A percentile compares a stretch with the other conserved stretches of the same genome.
Conservation (phyloP, 139 green algal genomes). For the Haematococcus lacustris region DNA sequence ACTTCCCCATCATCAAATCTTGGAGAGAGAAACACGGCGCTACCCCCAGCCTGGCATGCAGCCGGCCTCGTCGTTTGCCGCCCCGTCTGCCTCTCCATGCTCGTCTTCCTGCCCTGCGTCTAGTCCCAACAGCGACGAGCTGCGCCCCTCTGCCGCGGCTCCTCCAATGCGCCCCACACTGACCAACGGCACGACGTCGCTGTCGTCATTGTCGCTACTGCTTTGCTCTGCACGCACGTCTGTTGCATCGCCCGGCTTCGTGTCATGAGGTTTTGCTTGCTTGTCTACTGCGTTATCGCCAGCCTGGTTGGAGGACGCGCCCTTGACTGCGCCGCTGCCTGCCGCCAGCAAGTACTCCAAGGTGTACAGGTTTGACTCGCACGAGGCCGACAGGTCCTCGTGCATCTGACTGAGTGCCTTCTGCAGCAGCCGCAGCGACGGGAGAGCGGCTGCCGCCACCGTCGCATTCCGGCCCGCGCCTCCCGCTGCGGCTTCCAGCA, state of each 20-base stretch:
- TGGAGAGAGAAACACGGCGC: too few species aligned
- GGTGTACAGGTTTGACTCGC: conserved; percentile 68
- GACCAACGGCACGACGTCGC: background rate
- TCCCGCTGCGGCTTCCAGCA: conserved; percentile 29
- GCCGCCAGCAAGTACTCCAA: conserved; percentile 62
- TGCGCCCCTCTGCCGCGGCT: too few species aligned
- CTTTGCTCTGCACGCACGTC: background rate
- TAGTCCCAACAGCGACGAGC: too few species aligned
- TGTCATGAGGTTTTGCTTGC: background rate
- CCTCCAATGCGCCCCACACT: background rate
- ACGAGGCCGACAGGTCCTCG: conserved; percentile 50
- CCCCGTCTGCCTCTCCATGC: too few species aligned
- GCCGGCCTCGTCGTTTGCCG: too few species aligned
- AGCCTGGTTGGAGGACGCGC: background rate
- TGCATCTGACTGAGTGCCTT: conserved; percentile 50
- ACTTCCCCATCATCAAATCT: too few species aligned
- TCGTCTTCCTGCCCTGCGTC: too few species aligned
- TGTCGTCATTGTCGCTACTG: background rate
- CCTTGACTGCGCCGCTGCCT: background rate
- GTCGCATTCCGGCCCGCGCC: conserved; percentile 10
- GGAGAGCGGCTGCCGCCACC: conserved; percentile 12
- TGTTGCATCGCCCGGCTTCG: background rate
- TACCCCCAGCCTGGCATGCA: too few species aligned
- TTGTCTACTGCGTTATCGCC: background rate
- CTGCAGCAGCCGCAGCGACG: conserved; percentile 59